Evolutionary conservation across 352 stramenopile genomes (phyloP), one percentile per base, ranked within the genome.

Genomic region (Pythium phragmitis): DNA sequence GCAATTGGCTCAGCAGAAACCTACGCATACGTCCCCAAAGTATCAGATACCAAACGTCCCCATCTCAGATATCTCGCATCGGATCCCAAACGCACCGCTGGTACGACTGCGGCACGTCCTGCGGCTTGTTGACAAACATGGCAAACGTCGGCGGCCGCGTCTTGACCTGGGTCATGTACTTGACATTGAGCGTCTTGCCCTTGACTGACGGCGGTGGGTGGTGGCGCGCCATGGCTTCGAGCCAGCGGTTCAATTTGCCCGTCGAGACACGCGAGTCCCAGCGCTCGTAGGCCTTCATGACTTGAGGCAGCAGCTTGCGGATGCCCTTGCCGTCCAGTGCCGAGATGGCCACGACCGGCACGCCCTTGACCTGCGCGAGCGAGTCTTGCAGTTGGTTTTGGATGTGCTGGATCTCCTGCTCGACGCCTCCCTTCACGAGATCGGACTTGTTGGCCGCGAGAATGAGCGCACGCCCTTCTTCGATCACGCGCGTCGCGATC

Each of bases 141-240:
- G 81, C 86, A 51, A 94, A 94, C 7, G 86, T 94, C 39, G 86
- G 86, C 30, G 84, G 84, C 0, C 86, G 82, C 3, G 82, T 78
- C 75, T 93, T 94, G 51, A 94, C 81, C 65, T 94, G 86, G 34
- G 86, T 93, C 55, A 85, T 79, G 79, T 94, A 94, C 73, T 94
- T 94, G 76, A 94, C 69, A 66, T 94, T 94, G 37, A 93, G 68
- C 54, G 80, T 76, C 75, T 94, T 94, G 72, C 86, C 86, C 61
- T 89, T 91, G 61, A 92, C 66, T 4, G 80, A 89, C 64, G 86
- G 86, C 45, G 86, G 84, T 47, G 84, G 84, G 70, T 94, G 86
- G 67, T 94, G 86, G 23, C 84, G 80, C 34, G 76, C 77, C 82
- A 94, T 94, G 36, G 86, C 82, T 62, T 91, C 87, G 39, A 94